These are phyloP conservation scores for Cryphonectria naterciae DNA, from an alignment of 2,329 filamentous ascomycete genomes.

Conservation along the genomic window DNA sequence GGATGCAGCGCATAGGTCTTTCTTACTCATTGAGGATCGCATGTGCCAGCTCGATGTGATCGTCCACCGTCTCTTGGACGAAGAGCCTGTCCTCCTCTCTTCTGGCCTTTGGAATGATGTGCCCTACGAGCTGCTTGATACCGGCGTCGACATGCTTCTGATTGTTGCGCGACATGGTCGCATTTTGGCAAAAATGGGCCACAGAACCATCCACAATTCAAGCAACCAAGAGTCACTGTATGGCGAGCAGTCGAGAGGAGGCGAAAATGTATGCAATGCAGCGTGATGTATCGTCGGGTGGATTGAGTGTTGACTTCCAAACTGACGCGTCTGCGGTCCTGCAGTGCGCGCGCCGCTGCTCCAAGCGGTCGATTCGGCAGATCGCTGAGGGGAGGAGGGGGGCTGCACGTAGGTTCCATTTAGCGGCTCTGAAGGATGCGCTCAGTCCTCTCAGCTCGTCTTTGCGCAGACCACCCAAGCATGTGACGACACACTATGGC, in stretches of 20 bases:
- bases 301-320: conserved; percentile 1
- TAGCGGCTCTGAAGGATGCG: conserved; percentile 2
- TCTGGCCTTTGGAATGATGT: conserved; percentile 63
- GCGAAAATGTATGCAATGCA: not conserved
- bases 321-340: conserved; percentile 7
- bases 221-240: not conserved
- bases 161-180: conserved; percentile 60
- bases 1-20: not conserved
- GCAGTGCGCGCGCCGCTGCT: not conserved
- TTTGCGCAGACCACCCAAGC: not conserved
- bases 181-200: conserved; percentile 45
- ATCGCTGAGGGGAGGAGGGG: not conserved
- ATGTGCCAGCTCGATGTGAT: conserved; percentile 57
- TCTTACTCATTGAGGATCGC: conserved; percentile 56
- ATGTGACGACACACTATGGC: not conserved
- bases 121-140: conserved; percentile 77
- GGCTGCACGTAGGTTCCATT: not conserved
- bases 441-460: conserved; percentile 1
- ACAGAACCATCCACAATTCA: not conserved
- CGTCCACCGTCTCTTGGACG: conserved; percentile 70
- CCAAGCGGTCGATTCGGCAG: not conserved
- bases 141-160: conserved; percentile 74
- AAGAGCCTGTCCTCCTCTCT: conserved; percentile 65
- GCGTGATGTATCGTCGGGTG: not conserved
- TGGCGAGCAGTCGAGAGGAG: not conserved